Conservation (phyloP, 2,329 filamentous ascomycete species). For the Fusarium sp. region DNA sequence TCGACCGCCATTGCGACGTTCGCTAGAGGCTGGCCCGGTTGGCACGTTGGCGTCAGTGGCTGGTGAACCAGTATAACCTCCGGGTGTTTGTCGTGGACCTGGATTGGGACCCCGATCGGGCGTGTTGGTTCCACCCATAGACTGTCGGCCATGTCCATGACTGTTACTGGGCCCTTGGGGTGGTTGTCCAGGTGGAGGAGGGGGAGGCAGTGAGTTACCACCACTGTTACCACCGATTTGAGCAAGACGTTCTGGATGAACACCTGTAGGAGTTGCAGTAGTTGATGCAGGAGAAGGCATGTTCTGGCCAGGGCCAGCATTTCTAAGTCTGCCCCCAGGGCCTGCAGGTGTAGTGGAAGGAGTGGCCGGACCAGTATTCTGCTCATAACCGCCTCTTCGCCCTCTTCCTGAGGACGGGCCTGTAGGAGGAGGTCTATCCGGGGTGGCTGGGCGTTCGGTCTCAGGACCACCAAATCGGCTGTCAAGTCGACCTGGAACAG, state of each 20-base stretch:
- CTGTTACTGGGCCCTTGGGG: slow-evolving; percentile 36
- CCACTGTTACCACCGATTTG: slow-evolving; percentile 56
- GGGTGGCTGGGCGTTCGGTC: slow-evolving; percentile 57
- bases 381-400: slow-evolving; percentile 59
- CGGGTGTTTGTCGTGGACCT: slow-evolving; percentile 43
- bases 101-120: slow-evolving; percentile 48
- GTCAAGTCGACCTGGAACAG: slow-evolving; percentile 57
- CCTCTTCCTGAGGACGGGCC: slow-evolving; percentile 64
- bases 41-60: slow-evolving; percentile 48
- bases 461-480: slow-evolving; percentile 57
- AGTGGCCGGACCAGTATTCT: slow-evolving; percentile 48
- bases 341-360: slow-evolving; percentile 45
- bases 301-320: slow-evolving; percentile 49
- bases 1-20: slow-evolving; percentile 57
- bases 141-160: slow-evolving; percentile 48
- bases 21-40: slow-evolving; percentile 53
- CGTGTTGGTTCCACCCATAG: slow-evolving; percentile 48
- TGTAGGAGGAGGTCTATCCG: slow-evolving; percentile 65
- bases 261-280: slow-evolving; percentile 49
- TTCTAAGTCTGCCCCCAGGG: slow-evolving; percentile 58
- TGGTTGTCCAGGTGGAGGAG: slow-evolving; percentile 51
- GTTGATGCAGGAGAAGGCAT: slow-evolving; percentile 43
- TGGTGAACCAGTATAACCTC: slow-evolving; percentile 42
- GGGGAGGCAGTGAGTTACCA: slow-evolving; percentile 43
- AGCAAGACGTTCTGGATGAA: slow-evolving; percentile 65